phyloP scores from a whole-genome alignment of 768 basidiomycete genomes.

The Macrolepiota albuminosa region DNA sequence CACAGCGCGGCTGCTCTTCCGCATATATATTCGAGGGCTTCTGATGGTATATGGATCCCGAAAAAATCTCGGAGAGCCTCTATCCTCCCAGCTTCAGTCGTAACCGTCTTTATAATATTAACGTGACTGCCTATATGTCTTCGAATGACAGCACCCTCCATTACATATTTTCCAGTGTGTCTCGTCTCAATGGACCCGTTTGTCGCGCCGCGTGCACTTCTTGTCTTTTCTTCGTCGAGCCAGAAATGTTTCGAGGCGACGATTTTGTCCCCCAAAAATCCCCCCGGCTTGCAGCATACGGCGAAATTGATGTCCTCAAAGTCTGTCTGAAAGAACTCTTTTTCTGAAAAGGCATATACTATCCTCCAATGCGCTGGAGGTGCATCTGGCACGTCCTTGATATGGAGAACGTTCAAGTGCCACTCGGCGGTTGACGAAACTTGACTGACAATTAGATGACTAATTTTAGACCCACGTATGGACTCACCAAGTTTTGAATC shows the following conservation, averaged over 20 bases:
- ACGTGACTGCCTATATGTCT: slow-evolving; percentile 5
- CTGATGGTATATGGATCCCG: slow-evolving; percentile 3
- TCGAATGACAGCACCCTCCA: slow-evolving; percentile 9
- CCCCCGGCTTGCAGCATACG: slow-evolving; percentile 1
- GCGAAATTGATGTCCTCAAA: slow-evolving; percentile 9
- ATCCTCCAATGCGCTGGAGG: slow-evolving; percentile 2
- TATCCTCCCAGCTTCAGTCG: slow-evolving; percentile 4
- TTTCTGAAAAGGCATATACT: slow-evolving; percentile 9
- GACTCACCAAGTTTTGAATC: slow-evolving; percentile 6
- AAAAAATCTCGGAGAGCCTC: slow-evolving; percentile 11
- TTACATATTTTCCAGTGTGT: slow-evolving; percentile 2
- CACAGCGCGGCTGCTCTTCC: slow-evolving; percentile 36
- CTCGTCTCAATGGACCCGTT: not conserved
- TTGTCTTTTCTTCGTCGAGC: not conserved
- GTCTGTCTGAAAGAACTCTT: slow-evolving; percentile 9
- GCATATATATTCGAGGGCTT: slow-evolving; percentile 5
- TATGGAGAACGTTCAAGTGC: slow-evolving; percentile 9
- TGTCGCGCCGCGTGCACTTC: not conserved
- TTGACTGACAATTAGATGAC: not conserved
- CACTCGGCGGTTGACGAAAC: slow-evolving; percentile 4
- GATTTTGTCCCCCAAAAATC: slow-evolving; percentile 7
- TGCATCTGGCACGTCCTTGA: slow-evolving; percentile 1
- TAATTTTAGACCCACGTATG: not conserved
- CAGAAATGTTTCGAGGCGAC: slow-evolving; percentile 11
- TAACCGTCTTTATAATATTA: slow-evolving; percentile 5